Evolutionary conservation across 2,329 filamentous ascomycete species (phyloP), one percentile per base, ranked within the genome.

Genomic region (Escovopsis sp.): DNA sequence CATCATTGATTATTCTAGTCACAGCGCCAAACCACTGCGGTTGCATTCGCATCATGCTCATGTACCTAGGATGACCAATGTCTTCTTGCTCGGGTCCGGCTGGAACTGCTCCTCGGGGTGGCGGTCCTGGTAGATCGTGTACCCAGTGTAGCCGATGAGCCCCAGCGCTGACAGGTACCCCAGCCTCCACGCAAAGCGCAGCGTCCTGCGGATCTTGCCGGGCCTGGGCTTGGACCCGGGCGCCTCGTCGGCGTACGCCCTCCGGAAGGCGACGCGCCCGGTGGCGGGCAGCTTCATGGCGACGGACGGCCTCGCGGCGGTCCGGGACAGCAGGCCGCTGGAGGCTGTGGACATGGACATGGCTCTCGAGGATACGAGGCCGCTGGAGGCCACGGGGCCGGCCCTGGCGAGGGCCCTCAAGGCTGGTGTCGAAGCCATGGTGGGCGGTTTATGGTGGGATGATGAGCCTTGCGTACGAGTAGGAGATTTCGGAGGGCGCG

Each of bases 71-170:
- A 98, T 79, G 38, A 98, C 91, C 44, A 98, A 73, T 10, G 88
- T 98, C 76, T 98, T 98, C 82, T 96, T 98, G 55, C 59, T 72
- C 43, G 88, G 84, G 63, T 95, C 86, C 15, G 84, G 79, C 49
- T 77, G 69, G 46, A 73, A 67, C 68, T 96, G 91, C 42, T 88
- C 82, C 36, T 73, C 72, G 9, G 89, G 89, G 62, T 94, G 75
- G 55, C 85, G 80, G 60, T 85, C 78, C 40, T 80, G 69, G 64
- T 88, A 95, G 66, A 95, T 82, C 58, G 76, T 75, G 62, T 91
- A 95, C 53, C 73, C 75, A 46, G 88, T 67, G 59, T 81, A 87
- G 50, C 69, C 85, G 36, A 83, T 58, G 45, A 80, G 71, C 49
- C 73, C 83, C 48, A 91, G 61, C 47, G 77, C 62, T 43, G 83